A percentile compares a stretch with the other conserved stretches of the same genome.
Evolutionary conservation across 306 rosid species (phyloP).

Genomic region (Psophocarpus tetragonolobus): DNA sequence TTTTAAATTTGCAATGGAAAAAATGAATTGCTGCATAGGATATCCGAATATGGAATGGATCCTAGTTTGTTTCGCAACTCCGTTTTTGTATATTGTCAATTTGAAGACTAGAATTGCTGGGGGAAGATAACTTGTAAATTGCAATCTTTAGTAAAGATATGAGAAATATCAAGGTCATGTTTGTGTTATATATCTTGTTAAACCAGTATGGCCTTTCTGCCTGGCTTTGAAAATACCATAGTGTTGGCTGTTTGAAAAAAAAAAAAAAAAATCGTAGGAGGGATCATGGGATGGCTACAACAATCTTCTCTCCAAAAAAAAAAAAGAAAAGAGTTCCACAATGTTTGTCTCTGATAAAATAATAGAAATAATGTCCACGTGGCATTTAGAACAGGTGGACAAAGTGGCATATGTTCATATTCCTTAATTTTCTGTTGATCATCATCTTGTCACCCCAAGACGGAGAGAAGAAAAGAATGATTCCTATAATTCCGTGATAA

Average conservation of each 20-base stretch:
- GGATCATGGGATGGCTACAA: too few species aligned
- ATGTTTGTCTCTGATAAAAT: too few species aligned
- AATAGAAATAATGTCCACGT: too few species aligned
- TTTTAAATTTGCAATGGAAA: slow-evolving; percentile 72
- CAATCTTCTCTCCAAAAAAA: too few species aligned
- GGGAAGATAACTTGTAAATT: slow-evolving; percentile 27
- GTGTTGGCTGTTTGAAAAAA: slow-evolving; percentile 14
- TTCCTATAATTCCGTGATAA: slow-evolving; percentile 40
- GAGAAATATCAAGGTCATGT: too few species aligned
- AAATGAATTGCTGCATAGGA: slow-evolving; percentile 47
- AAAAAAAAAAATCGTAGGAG: too few species aligned
- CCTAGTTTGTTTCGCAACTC: slow-evolving; percentile 30
- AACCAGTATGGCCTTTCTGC: not conserved
- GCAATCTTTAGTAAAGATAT: slow-evolving; percentile 13
- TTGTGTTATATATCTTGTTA: not conserved
- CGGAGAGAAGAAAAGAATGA: slow-evolving; percentile 64
- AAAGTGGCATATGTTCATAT: slow-evolving; percentile 32
- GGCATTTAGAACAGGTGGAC: not conserved
- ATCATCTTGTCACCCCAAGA: slow-evolving; percentile 20
- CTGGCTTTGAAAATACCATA: not conserved
- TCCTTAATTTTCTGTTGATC: slow-evolving; percentile 31
- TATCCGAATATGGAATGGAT: slow-evolving; percentile 11
- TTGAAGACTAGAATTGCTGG: slow-evolving; percentile 26
- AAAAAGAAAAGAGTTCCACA: too few species aligned
- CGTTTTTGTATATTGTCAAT: slow-evolving; percentile 28